phyloP scores from a whole-genome alignment of 2,329 filamentous ascomycete species.

The Sclerotinia minor region DNA sequence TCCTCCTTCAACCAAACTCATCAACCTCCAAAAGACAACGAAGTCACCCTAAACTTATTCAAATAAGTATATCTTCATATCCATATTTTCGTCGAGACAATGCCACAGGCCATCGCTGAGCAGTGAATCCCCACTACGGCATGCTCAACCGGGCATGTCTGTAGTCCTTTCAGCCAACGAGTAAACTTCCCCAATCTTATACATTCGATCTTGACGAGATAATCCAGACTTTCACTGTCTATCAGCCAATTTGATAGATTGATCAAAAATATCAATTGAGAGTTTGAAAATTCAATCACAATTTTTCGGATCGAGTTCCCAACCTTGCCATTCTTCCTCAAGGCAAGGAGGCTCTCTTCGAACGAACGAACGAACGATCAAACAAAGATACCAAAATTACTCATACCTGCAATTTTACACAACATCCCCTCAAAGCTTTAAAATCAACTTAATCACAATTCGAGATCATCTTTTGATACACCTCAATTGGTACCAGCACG shows the following conservation, averaged over 20 bases:
- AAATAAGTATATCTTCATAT: constrained; percentile 36
- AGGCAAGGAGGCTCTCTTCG: constrained; percentile 24
- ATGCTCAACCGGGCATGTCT: constrained; percentile 56
- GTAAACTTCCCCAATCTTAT: constrained; percentile 55
- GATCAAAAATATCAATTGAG: constrained; percentile 27
- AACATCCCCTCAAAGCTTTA: neutral
- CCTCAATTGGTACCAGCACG: neutral
- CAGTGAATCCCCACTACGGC: constrained; percentile 89
- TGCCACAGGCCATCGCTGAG: constrained; percentile 80
- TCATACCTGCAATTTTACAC: neutral
- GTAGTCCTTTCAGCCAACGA: constrained; percentile 86
- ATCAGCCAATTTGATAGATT: constrained; percentile 29
- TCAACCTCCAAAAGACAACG: constrained; percentile 56
- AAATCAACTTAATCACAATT: neutral
- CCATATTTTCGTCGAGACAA: constrained; percentile 68
- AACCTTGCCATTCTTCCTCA: constrained; percentile 27
- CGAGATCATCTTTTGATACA: neutral
- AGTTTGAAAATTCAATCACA: constrained; percentile 43
- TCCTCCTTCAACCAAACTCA: constrained; percentile 30
- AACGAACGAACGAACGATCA: constrained; percentile 6
- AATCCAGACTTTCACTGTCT: constrained; percentile 52
- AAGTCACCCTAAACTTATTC: constrained; percentile 56
- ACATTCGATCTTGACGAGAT: constrained; percentile 68
- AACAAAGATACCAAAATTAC: neutral
- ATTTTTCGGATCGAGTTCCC: constrained; percentile 36